Conservation (phyloP, 805 yeast genomes). For the Hagleromyces aurorensis region DNA sequence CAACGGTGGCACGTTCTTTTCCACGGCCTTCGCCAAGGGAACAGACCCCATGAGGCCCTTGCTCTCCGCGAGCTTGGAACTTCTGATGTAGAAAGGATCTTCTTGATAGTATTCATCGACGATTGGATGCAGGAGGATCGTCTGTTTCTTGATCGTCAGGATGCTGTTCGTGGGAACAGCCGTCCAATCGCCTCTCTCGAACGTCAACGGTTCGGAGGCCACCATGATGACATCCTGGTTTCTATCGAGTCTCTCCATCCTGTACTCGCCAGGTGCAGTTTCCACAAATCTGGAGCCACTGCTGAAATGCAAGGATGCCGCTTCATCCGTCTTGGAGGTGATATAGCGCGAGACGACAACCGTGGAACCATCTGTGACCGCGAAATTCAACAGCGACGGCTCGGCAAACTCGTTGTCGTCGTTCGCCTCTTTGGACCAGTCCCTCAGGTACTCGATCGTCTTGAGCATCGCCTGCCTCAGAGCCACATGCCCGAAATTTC, state of each 20-base stretch:
- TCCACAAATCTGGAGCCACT: slow-evolving; percentile 90
- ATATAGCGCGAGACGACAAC: slow-evolving; percentile 85
- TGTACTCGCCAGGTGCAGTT: slow-evolving; percentile 82
- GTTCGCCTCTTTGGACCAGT: slow-evolving; percentile 65
- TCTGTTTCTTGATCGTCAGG: slow-evolving; percentile 73
- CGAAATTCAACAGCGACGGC: slow-evolving; percentile 86
- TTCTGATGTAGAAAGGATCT: slow-evolving; percentile 60
- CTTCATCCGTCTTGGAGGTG: slow-evolving; percentile 85
- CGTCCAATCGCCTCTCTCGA: slow-evolving; percentile 96
- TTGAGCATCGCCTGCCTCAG: slow-evolving; percentile 61
- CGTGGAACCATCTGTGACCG: slow-evolving; percentile 86
- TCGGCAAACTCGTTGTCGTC: slow-evolving; percentile 36
- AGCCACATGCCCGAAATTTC: slow-evolving; percentile 44
- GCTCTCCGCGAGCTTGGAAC: slow-evolving; percentile 74
- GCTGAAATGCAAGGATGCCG: slow-evolving; percentile 91
- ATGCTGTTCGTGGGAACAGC: slow-evolving; percentile 91
- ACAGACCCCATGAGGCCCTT: slow-evolving; percentile 92
- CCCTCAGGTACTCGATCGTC: slow-evolving; percentile 67
- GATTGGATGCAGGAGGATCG: slow-evolving; percentile 86
- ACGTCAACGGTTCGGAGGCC: slow-evolving; percentile 93
- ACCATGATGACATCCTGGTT: slow-evolving; percentile 94
- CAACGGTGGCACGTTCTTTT: slow-evolving; percentile 59
- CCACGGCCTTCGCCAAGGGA: slow-evolving; percentile 51
- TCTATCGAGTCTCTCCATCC: slow-evolving; percentile 89
- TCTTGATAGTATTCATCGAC: slow-evolving; percentile 79